Percentiles rank a stretch among this genome's conserved stretches.
phyloP scores from a whole-genome alignment of 1,284 basidiomycete genomes.

The Quambalaria eucalypti region DNA sequence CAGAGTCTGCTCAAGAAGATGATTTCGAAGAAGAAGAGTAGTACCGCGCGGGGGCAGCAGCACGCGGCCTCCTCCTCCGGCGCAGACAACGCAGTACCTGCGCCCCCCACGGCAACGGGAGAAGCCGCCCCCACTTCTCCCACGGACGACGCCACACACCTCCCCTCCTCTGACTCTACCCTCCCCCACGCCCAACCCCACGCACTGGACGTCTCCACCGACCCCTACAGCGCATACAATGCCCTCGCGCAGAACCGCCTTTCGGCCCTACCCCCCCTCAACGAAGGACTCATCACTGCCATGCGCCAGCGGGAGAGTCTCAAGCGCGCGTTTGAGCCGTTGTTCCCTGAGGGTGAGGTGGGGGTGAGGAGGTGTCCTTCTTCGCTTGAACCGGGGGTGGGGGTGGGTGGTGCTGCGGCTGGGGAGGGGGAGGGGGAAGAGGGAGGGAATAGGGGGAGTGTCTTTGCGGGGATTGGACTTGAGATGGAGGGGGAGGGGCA shows the following conservation, averaged over 20 bases:
- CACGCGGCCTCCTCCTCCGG: not conserved
- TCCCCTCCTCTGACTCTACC: not conserved
- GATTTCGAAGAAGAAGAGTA: conserved; percentile 39
- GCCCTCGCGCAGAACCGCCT: conserved; percentile 32
- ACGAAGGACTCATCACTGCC: conserved; percentile 29
- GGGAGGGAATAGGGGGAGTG: conserved; percentile 4
- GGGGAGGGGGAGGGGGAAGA: conserved; percentile 1
- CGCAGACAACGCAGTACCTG: not conserved
- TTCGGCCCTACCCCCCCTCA: conserved; percentile 28
- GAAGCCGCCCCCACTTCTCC: not conserved
- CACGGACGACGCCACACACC: not conserved
- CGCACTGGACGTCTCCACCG: too few species aligned
- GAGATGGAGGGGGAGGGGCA: not conserved
- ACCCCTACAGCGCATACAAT: conserved; percentile 11
- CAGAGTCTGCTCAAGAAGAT: conserved; percentile 40
- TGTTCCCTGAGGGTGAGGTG: conserved; percentile 17
- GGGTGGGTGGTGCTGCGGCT: too few species aligned
- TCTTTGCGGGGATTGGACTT: not conserved
- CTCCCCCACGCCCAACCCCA: too few species aligned
- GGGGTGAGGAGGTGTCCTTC: conserved; percentile 5
- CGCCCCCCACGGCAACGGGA: not conserved
- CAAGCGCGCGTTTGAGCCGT: conserved; percentile 29
- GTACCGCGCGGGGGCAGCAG: too few species aligned
- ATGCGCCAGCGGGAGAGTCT: conserved; percentile 33
- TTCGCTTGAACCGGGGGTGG: too few species aligned